A percentile compares a stretch with the other conserved stretches of the same genome.
phyloP scores from a whole-genome alignment of 1,284 basidiomycete genomes.

The Grifola frondosa region DNA sequence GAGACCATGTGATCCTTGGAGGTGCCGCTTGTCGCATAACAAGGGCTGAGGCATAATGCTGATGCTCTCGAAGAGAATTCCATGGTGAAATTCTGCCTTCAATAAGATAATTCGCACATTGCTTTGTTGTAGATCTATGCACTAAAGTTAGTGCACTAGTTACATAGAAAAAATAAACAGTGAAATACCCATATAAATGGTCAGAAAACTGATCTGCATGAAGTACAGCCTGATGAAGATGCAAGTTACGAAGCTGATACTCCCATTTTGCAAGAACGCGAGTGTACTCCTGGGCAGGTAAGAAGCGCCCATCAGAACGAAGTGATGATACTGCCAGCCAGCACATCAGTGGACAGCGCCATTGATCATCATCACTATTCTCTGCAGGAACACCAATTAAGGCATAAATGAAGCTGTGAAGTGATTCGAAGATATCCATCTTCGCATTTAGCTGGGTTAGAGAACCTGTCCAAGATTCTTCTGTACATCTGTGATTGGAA shows the following conservation, averaged over 20 bases:
- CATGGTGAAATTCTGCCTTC: not conserved
- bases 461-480: not conserved
- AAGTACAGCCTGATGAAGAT: not conserved
- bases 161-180: not conserved
- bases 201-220: not conserved
- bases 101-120: not conserved
- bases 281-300: not conserved
- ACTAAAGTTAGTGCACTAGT: not conserved
- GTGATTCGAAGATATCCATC: not conserved
- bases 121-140: not conserved
- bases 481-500: not conserved
- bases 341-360: constrained; percentile 1
- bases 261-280: constrained; percentile 3
- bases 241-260: not conserved
- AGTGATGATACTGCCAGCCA: constrained; percentile 1
- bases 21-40: not conserved
- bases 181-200: not conserved
- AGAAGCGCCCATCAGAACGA: not conserved
- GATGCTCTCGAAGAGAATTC: constrained; percentile 1
- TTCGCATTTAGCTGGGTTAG: not conserved
- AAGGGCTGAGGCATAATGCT: not conserved
- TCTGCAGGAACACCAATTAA: not conserved
- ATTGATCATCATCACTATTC: not conserved
- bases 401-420: not conserved
- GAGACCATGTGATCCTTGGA: not conserved